phyloP scores from a whole-genome alignment of 169 alveolate species.

The Plasmodium blacklocki region DNA sequence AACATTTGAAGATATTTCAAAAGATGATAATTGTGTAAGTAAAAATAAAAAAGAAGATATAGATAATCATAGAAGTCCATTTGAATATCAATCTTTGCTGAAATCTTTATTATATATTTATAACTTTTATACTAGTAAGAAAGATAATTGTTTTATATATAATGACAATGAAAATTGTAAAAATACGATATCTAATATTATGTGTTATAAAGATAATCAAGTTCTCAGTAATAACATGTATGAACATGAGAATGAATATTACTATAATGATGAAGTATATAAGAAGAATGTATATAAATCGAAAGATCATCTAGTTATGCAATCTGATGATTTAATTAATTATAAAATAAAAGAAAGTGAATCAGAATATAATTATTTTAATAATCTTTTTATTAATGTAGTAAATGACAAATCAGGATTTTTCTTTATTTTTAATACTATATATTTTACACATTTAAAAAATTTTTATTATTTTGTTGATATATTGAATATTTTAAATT shows the following conservation, averaged over 20 bases:
- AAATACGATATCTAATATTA: neutral
- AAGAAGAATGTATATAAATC: neutral
- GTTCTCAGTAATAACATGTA: neutral
- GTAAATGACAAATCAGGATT: constrained; percentile 69
- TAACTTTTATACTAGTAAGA: constrained; percentile 22
- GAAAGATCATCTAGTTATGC: neutral
- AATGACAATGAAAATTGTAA: neutral
- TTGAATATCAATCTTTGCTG: constrained; percentile 28
- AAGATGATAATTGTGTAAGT: neutral
- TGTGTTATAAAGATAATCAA: neutral
- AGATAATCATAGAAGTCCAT: neutral
- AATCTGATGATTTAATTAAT: neutral
- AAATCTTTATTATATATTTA: constrained; percentile 47
- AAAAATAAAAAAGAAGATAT: neutral
- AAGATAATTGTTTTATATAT: no score
- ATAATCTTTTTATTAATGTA: constrained; percentile 19
- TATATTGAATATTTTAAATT: constrained; percentile 47
- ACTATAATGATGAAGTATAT: neutral
- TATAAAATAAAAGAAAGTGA: constrained; percentile 35
- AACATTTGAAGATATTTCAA: constrained; percentile 16
- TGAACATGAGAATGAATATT: neutral
- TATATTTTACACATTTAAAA: constrained; percentile 62
- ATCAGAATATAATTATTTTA: constrained; percentile 13
- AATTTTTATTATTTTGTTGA: constrained; percentile 65
- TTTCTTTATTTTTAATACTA: constrained; percentile 37